Base-by-base conservation (phyloP, 768 basidiomycete genomes). In the Holtermanniella nyarrowii region DNA sequence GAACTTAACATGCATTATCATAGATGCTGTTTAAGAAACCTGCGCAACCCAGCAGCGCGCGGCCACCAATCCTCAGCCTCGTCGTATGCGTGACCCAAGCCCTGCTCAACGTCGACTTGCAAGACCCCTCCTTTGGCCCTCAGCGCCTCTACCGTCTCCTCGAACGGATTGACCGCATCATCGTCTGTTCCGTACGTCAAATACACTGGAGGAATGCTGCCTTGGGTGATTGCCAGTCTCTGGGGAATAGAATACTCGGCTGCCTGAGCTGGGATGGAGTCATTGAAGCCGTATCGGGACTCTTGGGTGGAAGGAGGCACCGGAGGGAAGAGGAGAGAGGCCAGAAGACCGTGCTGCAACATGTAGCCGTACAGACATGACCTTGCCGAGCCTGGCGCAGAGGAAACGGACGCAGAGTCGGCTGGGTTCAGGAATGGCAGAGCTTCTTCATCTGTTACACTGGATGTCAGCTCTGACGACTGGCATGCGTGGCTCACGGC, bases 311-410 rank as follows among this genome's bases (percentile, higher is more conserved):
- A 7, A 16, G 31, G 31, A n/a, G n/a, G n/a, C n/a, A n/a, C n/a
- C n/a, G n/a, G n/a, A 7, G 31, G 31, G 52, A 68, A 65, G n/a
- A 68, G 46, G 10, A 68, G 44, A 4, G 52, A 55, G 26, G 66
- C 63, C 56, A 65, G 64, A 14, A 68, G 49, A 20, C 31, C 57
- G 44, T 68, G 66, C 51, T 68, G 66, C 4, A 68, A 53, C 66
- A 68, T 68, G 53, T 68, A 68, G 1, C 58, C 47, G 51, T 68
- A 68, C 7, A 68, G 54, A 43, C 64, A 56, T 3, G 63, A 65
- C 41, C 66, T 50, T 10, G 66, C 63, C 11, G 63, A 63, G 26
- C 61, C 66, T 3, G 63, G 62, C 18, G 54, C 31, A 23, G 66
- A 52, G 2, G 63, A 54, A 26, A 45, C 53, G 24, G 63, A 46